Evolutionary conservation across 441 rosid genomes (phyloP), one percentile per base, ranked within the genome.

Genomic region (Pelargonium fulgidum): DNA sequence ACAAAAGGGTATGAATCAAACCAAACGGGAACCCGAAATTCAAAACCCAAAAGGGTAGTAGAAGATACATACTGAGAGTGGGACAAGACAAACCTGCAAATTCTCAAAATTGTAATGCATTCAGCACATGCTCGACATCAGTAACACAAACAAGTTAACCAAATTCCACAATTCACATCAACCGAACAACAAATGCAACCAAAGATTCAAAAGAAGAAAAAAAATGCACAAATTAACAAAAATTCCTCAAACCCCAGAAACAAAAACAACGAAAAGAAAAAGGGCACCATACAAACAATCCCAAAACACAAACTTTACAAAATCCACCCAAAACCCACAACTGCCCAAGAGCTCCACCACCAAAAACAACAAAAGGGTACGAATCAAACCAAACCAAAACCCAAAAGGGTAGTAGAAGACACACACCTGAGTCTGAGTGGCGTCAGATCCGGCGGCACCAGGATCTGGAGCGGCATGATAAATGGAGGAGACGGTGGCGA

Each of bases 401-500:
- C 19, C 2, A 4, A 64, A 68, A 29, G 19, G 3, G 33, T 26
- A 26, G 33, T 3, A 26, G 33, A 26, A 26, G 33, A 26, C 33
- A 1, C 33, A 26, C 33, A 26, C 33, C 33, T 26, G 33, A 3
- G 33, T 26, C 33, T 26, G 33, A 3, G 33, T 26, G 33, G 20
- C 72, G 42, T 65, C 73, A 3, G 12, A 2, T 45, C 44, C 70
- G 56, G 42, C 79, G 4, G 41, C 10, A n/a, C n/a, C 71, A n/a
- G 62, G 75, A 13, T 79, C 76, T 7, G 58, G 68, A 62, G 72
- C 78, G 52, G 26, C 87, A 67, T 68, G 76, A 77, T 83, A 89
- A 76, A 95, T 86, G 2, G 96, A 87, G 66, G 90, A 89, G 70
- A 92, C 96, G 69, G 85, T 62, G 71, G 82, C 77, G 73, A 87